A percentile compares a stretch with the other conserved stretches of the same genome.
Evolutionary conservation across 2,329 filamentous ascomycete species (phyloP).

Genomic region (Penicillium italicum): DNA sequence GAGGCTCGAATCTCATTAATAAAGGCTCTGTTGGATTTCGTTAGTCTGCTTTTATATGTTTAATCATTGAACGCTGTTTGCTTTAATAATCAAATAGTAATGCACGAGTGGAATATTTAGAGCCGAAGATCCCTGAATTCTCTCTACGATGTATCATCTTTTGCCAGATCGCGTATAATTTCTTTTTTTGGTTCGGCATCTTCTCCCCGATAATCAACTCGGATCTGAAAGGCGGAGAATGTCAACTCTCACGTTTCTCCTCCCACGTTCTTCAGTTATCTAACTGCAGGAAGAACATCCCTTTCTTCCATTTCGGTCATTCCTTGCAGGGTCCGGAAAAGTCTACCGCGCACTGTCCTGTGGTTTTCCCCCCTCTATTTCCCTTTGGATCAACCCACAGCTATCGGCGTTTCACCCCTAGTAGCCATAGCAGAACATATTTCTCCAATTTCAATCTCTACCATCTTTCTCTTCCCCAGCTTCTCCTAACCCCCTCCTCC

Average conservation of each 20-base stretch:
- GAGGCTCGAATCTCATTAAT: background rate
- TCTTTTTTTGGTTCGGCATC: background rate
- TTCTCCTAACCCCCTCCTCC: background rate
- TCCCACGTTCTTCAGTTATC: conserved; percentile 2
- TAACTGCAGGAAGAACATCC: background rate
- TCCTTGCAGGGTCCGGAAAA: background rate
- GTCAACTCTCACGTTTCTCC: conserved; percentile 1
- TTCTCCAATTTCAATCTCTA: background rate
- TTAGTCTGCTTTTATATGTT: background rate
- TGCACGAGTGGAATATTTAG: background rate
- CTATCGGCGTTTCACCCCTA: background rate
- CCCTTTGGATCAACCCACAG: background rate
- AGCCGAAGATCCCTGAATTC: background rate
- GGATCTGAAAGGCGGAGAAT: background rate
- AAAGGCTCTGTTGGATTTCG: background rate
- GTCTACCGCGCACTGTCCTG: conserved; percentile 1
- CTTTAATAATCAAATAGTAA: background rate
- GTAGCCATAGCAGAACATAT: background rate
- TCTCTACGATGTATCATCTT: background rate
- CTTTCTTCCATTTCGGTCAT: background rate
- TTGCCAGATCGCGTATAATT: background rate
- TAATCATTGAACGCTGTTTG: background rate
- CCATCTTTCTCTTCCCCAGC: background rate
- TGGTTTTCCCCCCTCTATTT: background rate
- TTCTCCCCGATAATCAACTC: background rate